phyloP scores from a whole-genome alignment of 768 basidiomycete genomes.

The Boletellus ananas region DNA sequence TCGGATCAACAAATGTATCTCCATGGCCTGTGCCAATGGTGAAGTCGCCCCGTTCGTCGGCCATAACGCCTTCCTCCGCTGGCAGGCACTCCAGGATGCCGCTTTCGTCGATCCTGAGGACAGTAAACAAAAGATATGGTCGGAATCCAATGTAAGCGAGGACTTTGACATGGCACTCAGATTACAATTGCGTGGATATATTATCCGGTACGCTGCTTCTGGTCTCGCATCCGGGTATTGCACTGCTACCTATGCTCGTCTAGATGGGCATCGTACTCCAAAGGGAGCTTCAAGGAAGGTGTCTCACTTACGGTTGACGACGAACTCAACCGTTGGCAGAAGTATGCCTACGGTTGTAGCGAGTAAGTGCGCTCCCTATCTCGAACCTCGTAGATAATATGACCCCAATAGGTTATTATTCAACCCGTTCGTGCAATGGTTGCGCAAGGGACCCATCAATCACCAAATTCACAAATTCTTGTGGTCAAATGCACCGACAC shows the following conservation, averaged over 20 bases:
- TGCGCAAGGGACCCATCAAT: slow-evolving; percentile 75
- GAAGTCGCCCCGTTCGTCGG: slow-evolving; percentile 79
- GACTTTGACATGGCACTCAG: slow-evolving; percentile 67
- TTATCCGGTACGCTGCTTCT: slow-evolving; percentile 46
- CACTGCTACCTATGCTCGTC: background rate
- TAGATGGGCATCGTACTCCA: slow-evolving; percentile 77
- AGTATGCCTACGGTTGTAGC: slow-evolving; percentile 68
- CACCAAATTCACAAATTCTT: slow-evolving; percentile 73
- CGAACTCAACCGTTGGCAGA: slow-evolving; percentile 91
- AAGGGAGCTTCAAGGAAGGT: slow-evolving; percentile 87
- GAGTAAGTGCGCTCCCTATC: slow-evolving; percentile 41
- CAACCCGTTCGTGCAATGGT: slow-evolving; percentile 79
- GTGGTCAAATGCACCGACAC: slow-evolving; percentile 73
- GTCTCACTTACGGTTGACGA: slow-evolving; percentile 88
- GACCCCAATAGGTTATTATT: slow-evolving; percentile 64
- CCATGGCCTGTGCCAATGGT: slow-evolving; percentile 76
- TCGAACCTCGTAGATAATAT: background rate
- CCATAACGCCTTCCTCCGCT: slow-evolving; percentile 86
- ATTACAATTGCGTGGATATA: slow-evolving; percentile 62
- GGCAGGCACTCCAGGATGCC: slow-evolving; percentile 86
- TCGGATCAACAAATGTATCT: slow-evolving; percentile 80
- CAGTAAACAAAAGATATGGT: slow-evolving; percentile 70
- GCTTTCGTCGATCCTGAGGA: slow-evolving; percentile 55
- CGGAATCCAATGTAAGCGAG: slow-evolving; percentile 62
- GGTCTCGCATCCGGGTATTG: background rate